Base-by-base conservation (phyloP, 352 stramenopile genomes). In the Phytophthora parvispora region DNA sequence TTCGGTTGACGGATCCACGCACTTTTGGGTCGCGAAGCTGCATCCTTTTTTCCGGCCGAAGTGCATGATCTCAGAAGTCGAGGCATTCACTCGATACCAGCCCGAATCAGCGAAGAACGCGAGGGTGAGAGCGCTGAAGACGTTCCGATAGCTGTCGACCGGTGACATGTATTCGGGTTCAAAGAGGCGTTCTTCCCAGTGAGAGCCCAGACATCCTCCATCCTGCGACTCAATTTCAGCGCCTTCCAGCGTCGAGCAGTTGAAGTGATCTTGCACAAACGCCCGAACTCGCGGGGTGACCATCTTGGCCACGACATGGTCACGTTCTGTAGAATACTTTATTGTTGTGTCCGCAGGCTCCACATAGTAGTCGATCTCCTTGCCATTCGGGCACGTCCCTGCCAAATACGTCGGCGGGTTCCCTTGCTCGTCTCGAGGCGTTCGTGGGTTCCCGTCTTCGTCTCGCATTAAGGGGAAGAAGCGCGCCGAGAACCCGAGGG, bases 161-260 rank as follows among this genome's bases (percentile, higher is more conserved):
- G 88, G 77, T 2, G 83, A 82, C 86, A 95, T 94, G 64, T 88
- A 87, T 67, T 93, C 84, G 6, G 84, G 69, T 34, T 93, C 83
- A 50, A 94, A 94, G 24, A 94, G 69, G 3, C 87, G 77, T 62
- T 94, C 84, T 64, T 95, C 87, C 84, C 83, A 94, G 51, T 95
- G 88, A 5, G 83, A 93, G 1, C 88, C 88, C 18, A 92, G 36
- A 58, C 85, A 94, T 0, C 79, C 80, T n/a, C 83, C 80, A 61
- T 92, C 84, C n/a, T 93, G 80, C 15, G 81, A 89, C 59, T 95
- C 88, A 6, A 95, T 74, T 52, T 95, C 86, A 0, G 82, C 83
- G 16, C 88, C 86, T 24, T 74, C 57, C 6, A 95, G 58, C 12
- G 54, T 65, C 2, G 73, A 61, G 69, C 88, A 95, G 38, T 74